A percentile compares a stretch with the other conserved stretches of the same genome.
Conservation (phyloP, 2,329 filamentous ascomycete genomes). For the Clonostachys rhizophaga region DNA sequence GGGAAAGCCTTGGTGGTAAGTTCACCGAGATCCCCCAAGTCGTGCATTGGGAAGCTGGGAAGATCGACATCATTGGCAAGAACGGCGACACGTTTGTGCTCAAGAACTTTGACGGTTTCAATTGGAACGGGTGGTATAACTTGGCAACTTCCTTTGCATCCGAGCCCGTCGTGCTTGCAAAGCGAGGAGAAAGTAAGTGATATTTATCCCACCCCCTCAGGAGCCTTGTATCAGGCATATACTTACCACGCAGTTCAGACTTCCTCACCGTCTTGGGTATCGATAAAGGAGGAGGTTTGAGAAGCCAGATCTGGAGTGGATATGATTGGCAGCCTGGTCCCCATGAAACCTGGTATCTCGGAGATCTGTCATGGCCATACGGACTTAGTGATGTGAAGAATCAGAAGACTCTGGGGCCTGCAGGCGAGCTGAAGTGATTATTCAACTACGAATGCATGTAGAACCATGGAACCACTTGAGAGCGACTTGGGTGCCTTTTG, state of each 20-base stretch:
- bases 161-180: constrained; percentile 1
- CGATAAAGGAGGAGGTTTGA: background rate
- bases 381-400: too few species aligned
- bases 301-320: constrained; percentile 2
- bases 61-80: constrained; percentile 2
- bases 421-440: too few species aligned
- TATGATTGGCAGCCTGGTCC: constrained; percentile 1
- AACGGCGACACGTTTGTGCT: background rate
- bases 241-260: background rate
- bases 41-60: constrained; percentile 1
- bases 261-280: background rate
- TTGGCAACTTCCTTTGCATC: background rate
- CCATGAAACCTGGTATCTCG: constrained; percentile 1
- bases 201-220: background rate
- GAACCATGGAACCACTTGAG: too few species aligned
- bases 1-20: constrained; percentile 1
- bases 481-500: too few species aligned
- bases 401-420: too few species aligned
- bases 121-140: constrained; percentile 1
- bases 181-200: background rate
- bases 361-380: background rate
- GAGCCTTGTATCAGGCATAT: background rate
- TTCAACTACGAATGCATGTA: too few species aligned
- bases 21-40: background rate
- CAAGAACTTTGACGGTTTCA: background rate